Evolutionary conservation across 768 basidiomycete genomes (phyloP).

Genomic region (Podaxis sp.): DNA sequence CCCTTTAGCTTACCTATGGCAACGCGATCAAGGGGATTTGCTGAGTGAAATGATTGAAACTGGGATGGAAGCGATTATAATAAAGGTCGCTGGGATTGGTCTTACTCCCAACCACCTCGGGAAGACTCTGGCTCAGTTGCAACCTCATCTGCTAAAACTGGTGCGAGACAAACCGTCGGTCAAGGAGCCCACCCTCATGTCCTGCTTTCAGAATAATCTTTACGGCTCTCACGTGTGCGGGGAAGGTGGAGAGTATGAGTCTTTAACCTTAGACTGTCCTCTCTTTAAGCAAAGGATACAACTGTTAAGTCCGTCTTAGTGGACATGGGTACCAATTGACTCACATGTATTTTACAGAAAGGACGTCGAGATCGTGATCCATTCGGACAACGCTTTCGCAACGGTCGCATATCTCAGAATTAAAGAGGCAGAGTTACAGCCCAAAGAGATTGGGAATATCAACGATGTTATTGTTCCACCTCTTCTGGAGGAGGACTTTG

Average conservation of each 20-base stretch:
- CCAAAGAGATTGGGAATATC: slow-evolving; percentile 37
- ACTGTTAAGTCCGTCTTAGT: slow-evolving; percentile 46
- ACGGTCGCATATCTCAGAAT: slow-evolving; percentile 91
- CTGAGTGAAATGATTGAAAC: slow-evolving; percentile 83
- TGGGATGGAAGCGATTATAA: slow-evolving; percentile 78
- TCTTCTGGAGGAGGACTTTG: slow-evolving; percentile 46
- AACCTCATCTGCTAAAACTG: slow-evolving; percentile 66
- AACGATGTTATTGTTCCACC: slow-evolving; percentile 41
- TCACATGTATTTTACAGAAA: slow-evolving; percentile 34
- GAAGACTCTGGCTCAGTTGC: slow-evolving; percentile 70
- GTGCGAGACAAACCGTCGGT: slow-evolving; percentile 36
- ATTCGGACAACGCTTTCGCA: slow-evolving; percentile 79
- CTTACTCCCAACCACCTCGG: slow-evolving; percentile 77
- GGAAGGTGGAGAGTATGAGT: slow-evolving; percentile 98
- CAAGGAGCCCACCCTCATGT: not conserved
- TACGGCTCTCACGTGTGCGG: slow-evolving; percentile 96
- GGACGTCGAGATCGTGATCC: slow-evolving; percentile 69
- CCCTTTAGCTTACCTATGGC: slow-evolving; percentile 90
- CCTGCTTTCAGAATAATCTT: slow-evolving; percentile 52
- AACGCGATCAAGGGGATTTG: slow-evolving; percentile 83
- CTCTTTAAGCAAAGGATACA: slow-evolving; percentile 77
- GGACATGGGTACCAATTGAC: not conserved
- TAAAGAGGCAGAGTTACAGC: slow-evolving; percentile 59
- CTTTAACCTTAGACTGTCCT: slow-evolving; percentile 85
- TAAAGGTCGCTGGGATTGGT: slow-evolving; percentile 96